Evolutionary conservation across 805 yeast genomes (phyloP).

Genomic region (Kluyveromyces lactis): DNA sequence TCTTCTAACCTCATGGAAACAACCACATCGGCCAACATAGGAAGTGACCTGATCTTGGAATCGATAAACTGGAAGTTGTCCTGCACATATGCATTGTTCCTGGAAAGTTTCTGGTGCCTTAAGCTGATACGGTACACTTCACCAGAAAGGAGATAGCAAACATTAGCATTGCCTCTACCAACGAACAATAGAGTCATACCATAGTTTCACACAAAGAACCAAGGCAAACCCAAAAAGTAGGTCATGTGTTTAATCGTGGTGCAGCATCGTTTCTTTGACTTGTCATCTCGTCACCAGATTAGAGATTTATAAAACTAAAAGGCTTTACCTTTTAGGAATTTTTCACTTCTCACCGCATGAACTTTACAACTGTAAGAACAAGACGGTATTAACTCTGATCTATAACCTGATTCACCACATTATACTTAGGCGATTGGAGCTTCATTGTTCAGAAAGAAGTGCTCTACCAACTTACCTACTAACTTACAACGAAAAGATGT

Average conservation of each 20-base stretch:
- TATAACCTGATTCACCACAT: too few relatives aligned
- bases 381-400: too few relatives aligned
- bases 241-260: too few relatives aligned
- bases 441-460: too few relatives aligned
- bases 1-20: conserved; percentile 1
- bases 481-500: conserved; percentile 21
- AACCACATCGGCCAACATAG: not conserved
- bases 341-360: too few relatives aligned
- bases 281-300: not conserved
- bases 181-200: conserved; percentile 5
- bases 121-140: conserved; percentile 21
- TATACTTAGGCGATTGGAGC: too few relatives aligned
- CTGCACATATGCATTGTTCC: conserved; percentile 17
- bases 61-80: conserved; percentile 15
- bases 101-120: conserved; percentile 10
- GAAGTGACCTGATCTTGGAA: not conserved
- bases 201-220: conserved; percentile 7
- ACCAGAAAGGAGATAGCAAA: conserved; percentile 15
- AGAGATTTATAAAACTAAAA: not conserved
- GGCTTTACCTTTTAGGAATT: too few relatives aligned
- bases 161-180: conserved; percentile 25
- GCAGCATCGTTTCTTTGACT: not conserved
- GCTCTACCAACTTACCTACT: too few relatives aligned
- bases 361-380: too few relatives aligned
- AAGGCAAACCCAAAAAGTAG: not conserved